Base-by-base conservation (phyloP, 2,329 filamentous ascomycete species). In the Phoma sp. region DNA sequence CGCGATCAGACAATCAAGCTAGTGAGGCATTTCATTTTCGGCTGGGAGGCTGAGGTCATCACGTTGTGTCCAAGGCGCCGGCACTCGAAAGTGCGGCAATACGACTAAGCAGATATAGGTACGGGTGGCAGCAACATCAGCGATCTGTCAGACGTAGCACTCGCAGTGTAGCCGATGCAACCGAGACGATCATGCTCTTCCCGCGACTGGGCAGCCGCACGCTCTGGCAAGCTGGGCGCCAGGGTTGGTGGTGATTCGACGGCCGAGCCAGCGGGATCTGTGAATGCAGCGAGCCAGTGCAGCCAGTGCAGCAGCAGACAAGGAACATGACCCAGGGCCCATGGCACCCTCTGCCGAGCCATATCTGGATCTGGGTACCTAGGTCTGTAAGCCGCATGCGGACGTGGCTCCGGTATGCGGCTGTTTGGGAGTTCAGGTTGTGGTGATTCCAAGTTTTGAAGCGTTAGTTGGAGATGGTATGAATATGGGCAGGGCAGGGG, bases 401-500 rank as follows among this genome's bases (percentile, higher is more conserved):
- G 60, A 55, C 21, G 47, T 36, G 61, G 44, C 54, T 63, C 58
- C 51, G 59, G 32, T 43, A 41, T 53, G 59, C 55, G 62, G 56
- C 40, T 59, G 63, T 59, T 61, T 64, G 51, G 29, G 49, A 47
- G 46, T 19, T 45, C 55, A 48, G n/a, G 46, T 22, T 43, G 13
- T 24, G 43, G 10, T 22, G 24, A 43, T 62, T 68, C 55, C 63
- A 63, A 60, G 62, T 64, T 65, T 65, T 61, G 54, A 44, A 46
- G 59, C 57, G 41, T 62, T 68, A 68, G 32, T 49, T 43, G 55
- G 40, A 29, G 50, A 40, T 60, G 46, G 55, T 67, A 68, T 67
- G 52, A 33, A 43, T 41, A 55, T 46, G 46, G 29, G 8, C 27
- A 9, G 27, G 27, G 52, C 46, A 55, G 40, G 43, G 46, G 35